A percentile compares a stretch with the other conserved stretches of the same genome.
These are phyloP conservation scores for Sarocladium strictum DNA, from an alignment of 2,329 filamentous ascomycete genomes.

Conservation along the genomic window DNA sequence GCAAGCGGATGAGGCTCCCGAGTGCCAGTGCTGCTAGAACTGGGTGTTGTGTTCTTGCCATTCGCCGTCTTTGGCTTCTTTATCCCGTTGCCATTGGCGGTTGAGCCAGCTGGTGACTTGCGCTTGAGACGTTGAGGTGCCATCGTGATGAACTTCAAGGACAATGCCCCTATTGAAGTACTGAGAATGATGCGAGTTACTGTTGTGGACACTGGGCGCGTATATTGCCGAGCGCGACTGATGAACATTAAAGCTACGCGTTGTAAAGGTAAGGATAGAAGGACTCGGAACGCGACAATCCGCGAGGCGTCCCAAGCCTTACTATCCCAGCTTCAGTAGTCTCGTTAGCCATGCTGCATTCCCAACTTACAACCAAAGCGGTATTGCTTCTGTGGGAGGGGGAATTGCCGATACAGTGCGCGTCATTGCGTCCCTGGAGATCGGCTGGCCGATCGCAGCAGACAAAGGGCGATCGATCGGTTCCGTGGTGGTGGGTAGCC, in stretches of 20 bases:
- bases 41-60: slow-evolving; percentile 16
- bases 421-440: slow-evolving; percentile 24
- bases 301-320: not conserved
- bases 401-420: slow-evolving; percentile 22
- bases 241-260: not conserved
- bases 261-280: not conserved
- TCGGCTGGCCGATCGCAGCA: slow-evolving; percentile 15
- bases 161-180: not conserved
- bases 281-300: not conserved
- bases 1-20: slow-evolving; percentile 40
- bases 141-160: slow-evolving; percentile 19
- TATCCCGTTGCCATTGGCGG: slow-evolving; percentile 17
- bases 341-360: not conserved
- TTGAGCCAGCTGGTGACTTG: slow-evolving; percentile 10
- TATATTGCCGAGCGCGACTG: not conserved
- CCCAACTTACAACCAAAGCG: not conserved
- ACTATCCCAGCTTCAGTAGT: not conserved
- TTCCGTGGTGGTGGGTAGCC: not conserved
- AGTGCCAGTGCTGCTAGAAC: slow-evolving; percentile 20
- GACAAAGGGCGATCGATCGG: slow-evolving; percentile 6
- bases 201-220: not conserved
- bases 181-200: not conserved
- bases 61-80: slow-evolving; percentile 28
- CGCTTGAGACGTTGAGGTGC: slow-evolving; percentile 11
- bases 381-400: not conserved